A percentile compares a stretch with the other conserved stretches of the same genome.
These are phyloP conservation scores for Clonostachys rhizophaga DNA, from an alignment of 2,329 filamentous ascomycete species.

Conservation along the genomic window DNA sequence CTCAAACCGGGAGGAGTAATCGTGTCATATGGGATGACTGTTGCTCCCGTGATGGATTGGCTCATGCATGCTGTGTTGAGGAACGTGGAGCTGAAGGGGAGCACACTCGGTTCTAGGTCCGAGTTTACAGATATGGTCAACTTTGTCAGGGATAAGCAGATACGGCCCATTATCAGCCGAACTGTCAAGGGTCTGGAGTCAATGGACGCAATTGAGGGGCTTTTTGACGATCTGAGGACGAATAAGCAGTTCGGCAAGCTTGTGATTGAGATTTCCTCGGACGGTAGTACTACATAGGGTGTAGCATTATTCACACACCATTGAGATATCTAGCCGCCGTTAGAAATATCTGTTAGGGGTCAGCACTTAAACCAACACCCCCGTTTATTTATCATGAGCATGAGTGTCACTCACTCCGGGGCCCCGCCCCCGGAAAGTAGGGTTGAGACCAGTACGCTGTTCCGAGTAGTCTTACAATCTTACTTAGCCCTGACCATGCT, in stretches of 20 bases:
- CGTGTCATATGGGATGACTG: constrained; percentile 86
- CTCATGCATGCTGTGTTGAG: constrained; percentile 77
- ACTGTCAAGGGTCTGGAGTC: constrained; percentile 70
- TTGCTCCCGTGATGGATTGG: constrained; percentile 81
- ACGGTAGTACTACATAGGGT: too few relatives aligned
- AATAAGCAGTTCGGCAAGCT: constrained; percentile 90
- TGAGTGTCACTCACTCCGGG: too few relatives aligned
- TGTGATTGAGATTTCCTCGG: constrained; percentile 61
- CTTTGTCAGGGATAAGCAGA: constrained; percentile 70
- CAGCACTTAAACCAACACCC: too few relatives aligned
- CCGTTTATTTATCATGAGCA: too few relatives aligned
- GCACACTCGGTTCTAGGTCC: constrained; percentile 84
- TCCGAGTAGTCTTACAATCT: too few relatives aligned
- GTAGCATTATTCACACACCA: too few relatives aligned
- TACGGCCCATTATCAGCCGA: constrained; percentile 74
- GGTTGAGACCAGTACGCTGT: too few relatives aligned
- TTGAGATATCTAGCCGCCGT: too few relatives aligned
- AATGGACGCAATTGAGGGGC: constrained; percentile 68
- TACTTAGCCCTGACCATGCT: too few relatives aligned
- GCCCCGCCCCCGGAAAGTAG: too few relatives aligned
- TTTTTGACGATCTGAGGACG: constrained; percentile 86
- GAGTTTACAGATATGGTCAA: constrained; percentile 90
- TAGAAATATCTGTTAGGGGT: too few relatives aligned
- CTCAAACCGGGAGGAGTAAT: constrained; percentile 81
- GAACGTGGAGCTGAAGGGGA: constrained; percentile 85